Percentiles rank a stretch among this genome's conserved stretches.
Conservation (phyloP, 1,139 yeast genomes). For the Casaregolazyma lundiana region DNA sequence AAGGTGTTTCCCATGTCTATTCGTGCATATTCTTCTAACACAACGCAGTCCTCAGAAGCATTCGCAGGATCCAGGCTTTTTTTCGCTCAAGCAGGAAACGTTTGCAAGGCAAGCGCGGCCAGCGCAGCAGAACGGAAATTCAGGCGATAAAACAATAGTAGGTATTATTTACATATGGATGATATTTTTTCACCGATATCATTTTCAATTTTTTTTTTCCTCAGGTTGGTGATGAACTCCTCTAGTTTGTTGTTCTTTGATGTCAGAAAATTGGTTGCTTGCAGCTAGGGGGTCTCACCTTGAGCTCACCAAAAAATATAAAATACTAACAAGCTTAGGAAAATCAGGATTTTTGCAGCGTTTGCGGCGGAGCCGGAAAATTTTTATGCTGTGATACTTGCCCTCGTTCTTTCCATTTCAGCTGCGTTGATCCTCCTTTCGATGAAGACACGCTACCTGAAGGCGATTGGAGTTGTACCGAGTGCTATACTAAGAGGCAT, state of each 20-base stretch:
- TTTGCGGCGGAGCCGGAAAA: conserved; percentile 85
- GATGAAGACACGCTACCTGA: conserved; percentile 73
- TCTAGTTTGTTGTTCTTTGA: neutral
- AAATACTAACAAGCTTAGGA: conserved; percentile 28
- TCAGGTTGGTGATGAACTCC: too few species aligned
- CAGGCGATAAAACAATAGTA: conserved; percentile 8
- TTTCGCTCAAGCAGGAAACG: conserved; percentile 5
- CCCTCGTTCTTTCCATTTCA: conserved; percentile 85
- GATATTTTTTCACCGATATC: neutral
- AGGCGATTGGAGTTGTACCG: conserved; percentile 85
- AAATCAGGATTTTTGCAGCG: conserved; percentile 84
- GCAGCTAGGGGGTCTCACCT: neutral
- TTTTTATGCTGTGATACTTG: conserved; percentile 93
- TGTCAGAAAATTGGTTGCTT: too few species aligned
- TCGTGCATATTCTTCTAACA: conserved; percentile 5
- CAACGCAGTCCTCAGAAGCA: conserved; percentile 4
- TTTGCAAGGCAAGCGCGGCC: conserved; percentile 10
- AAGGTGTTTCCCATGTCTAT: neutral
- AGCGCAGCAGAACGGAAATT: neutral
- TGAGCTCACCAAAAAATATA: neutral
- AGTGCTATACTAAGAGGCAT: conserved; percentile 43
- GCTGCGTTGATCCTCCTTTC: conserved; percentile 87
- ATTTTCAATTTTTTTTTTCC: neutral
- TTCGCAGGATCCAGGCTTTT: conserved; percentile 5
- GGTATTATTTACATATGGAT: neutral